These are phyloP conservation scores for Saussurea involucrata DNA, from an alignment of 129 eudicot species.

Conservation along the genomic window DNA sequence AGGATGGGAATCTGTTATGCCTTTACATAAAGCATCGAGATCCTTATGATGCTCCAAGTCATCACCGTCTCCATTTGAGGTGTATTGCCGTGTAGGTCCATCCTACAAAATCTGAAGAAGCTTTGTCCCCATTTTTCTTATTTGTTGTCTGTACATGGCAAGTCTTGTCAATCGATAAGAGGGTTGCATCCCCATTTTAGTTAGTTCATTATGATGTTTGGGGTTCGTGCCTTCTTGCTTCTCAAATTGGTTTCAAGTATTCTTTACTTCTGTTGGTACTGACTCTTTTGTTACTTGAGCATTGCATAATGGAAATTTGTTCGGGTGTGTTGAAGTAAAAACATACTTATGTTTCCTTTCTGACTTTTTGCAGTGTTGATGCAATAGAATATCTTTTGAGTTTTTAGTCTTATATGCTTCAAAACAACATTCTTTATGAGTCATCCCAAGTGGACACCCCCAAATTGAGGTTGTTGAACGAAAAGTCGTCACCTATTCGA, in stretches of 20 bases:
- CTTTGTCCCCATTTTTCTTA: not conserved
- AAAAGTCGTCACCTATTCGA: not conserved
- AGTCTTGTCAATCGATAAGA: not conserved
- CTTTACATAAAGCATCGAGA: not conserved
- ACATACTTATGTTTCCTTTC: not conserved
- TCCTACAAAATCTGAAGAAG: not conserved
- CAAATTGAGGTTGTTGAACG: too few relatives aligned
- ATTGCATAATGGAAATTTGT: not conserved
- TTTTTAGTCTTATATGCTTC: not conserved
- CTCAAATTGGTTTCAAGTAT: not conserved
- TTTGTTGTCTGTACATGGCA: not conserved
- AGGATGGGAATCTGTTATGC: not conserved
- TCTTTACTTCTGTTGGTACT: not conserved
- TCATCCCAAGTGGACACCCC: not conserved
- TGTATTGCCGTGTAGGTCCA: not conserved
- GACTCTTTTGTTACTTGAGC: not conserved
- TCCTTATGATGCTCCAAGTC: not conserved
- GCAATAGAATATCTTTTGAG: not conserved
- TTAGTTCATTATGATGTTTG: slow-evolving; percentile 5
- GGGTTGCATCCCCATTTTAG: not conserved
- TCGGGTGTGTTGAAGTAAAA: not conserved
- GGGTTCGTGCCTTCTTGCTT: not conserved
- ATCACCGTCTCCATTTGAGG: not conserved
- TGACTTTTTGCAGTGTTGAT: not conserved
- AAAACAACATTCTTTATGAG: not conserved